Conservation (phyloP, 2,329 filamentous ascomycete species). For the Ceratocystis lukuohia region DNA sequence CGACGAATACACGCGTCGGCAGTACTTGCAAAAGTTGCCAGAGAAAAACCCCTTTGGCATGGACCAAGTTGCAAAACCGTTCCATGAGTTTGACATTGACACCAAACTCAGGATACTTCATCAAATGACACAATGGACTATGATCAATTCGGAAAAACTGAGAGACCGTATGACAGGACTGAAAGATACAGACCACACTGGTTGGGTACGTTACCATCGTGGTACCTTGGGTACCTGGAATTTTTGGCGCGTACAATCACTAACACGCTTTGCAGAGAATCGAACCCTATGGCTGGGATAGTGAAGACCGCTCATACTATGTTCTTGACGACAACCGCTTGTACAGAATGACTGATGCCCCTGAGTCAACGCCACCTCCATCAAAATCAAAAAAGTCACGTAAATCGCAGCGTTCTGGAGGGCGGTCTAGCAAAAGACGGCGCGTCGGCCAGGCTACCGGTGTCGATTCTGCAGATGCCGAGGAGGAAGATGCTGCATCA, state of each 20-base stretch:
- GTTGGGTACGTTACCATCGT: constrained; percentile 53
- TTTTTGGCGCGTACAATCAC: not conserved
- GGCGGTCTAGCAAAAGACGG: constrained; percentile 58
- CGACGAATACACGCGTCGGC: constrained; percentile 81
- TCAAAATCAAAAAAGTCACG: constrained; percentile 51
- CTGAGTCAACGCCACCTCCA: constrained; percentile 47
- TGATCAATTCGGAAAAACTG: constrained; percentile 76
- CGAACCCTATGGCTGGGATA: constrained; percentile 78
- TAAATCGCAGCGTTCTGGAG: constrained; percentile 34
- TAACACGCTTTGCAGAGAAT: constrained; percentile 40
- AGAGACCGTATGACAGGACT: constrained; percentile 75
- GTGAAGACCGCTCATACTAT: constrained; percentile 73
- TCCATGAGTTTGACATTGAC: constrained; percentile 69
- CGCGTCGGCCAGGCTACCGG: constrained; percentile 13
- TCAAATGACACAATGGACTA: constrained; percentile 77
- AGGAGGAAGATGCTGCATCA: constrained; percentile 21
- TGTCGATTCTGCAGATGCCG: constrained; percentile 24
- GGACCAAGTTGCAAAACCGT: constrained; percentile 57
- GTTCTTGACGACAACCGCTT: constrained; percentile 88
- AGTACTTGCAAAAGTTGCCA: constrained; percentile 72
- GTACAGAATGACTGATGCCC: constrained; percentile 73
- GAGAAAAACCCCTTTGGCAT: constrained; percentile 72
- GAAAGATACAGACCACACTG: constrained; percentile 64
- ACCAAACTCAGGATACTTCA: constrained; percentile 73
- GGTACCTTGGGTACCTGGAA: not conserved